Evolutionary conservation across 495 filamentous ascomycete species (phyloP).

Genomic region (Podospora didyma): DNA sequence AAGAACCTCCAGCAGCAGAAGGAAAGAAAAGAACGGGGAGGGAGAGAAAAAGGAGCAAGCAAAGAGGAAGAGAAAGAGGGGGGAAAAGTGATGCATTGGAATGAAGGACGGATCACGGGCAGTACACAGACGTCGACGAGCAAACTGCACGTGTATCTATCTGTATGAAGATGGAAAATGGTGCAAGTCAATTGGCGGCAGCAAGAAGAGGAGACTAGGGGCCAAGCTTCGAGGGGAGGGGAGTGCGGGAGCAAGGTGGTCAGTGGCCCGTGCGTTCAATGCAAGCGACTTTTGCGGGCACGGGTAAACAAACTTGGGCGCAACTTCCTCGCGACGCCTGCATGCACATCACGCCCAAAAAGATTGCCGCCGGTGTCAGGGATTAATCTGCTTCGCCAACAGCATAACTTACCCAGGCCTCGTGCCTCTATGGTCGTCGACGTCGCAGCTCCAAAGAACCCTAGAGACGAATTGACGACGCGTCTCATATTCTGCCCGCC

Average conservation of each 20-base stretch:
- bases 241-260: background rate
- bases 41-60: no score
- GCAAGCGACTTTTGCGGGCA: conserved; percentile 9
- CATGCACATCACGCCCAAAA: background rate
- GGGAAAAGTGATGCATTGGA: no score
- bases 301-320: conserved; percentile 21
- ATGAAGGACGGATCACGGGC: no score
- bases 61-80: no score
- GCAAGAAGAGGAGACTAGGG: background rate
- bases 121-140: no score
- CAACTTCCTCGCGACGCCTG: conserved; percentile 14
- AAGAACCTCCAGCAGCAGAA: no score
- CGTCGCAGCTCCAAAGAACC: background rate
- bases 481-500: background rate
- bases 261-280: conserved; percentile 11
- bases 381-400: background rate
- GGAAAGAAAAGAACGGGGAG: no score
- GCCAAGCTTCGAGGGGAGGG: background rate
- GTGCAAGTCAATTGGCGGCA: background rate
- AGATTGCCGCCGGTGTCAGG: background rate
- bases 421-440: background rate
- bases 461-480: conserved; percentile 1
- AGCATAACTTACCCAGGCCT: background rate
- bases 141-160: no score
- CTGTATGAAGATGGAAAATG: no score